A percentile compares a stretch with the other conserved stretches of the same genome.
These are phyloP conservation scores for Carallia brachiata DNA, from an alignment of 345 rosid genomes.

Conservation along the genomic window DNA sequence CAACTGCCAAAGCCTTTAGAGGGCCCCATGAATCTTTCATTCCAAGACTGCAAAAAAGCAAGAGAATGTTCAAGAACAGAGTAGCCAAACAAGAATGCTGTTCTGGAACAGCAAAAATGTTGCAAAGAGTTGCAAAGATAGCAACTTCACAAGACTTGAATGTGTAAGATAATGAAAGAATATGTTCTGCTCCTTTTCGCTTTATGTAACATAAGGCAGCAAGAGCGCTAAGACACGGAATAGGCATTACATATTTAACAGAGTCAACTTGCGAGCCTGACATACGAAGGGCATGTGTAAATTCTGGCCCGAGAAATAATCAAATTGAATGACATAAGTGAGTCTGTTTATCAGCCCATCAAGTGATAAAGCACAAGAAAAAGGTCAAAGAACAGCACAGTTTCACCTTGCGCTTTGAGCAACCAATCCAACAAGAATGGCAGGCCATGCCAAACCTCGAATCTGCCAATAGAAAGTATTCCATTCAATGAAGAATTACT, in stretches of 20 bases:
- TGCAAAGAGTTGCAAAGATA: not conserved
- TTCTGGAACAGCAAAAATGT: not conserved
- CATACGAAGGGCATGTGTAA: not conserved
- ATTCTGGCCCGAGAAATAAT: constrained; percentile 1
- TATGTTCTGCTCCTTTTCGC: not conserved
- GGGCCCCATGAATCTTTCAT: constrained; percentile 99
- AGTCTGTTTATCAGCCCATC: not conserved
- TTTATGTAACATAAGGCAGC: not conserved
- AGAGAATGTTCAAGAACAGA: not conserved
- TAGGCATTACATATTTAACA: not conserved
- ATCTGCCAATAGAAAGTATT: constrained; percentile 42
- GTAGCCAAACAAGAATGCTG: not conserved
- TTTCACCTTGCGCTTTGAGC: constrained; percentile 95
- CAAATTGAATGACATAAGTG: not conserved
- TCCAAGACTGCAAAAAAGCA: constrained; percentile 64
- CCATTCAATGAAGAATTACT: not conserved
- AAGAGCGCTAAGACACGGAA: not conserved
- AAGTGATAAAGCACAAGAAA: not conserved
- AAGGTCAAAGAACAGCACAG: not conserved
- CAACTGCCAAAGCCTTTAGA: constrained; percentile 74
- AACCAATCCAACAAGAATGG: constrained; percentile 81
- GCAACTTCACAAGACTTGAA: not conserved
- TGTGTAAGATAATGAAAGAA: constrained; percentile 2
- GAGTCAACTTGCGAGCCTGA: not conserved
- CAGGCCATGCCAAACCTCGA: constrained; percentile 95